Evolutionary conservation across 2,329 filamentous ascomycete species (phyloP).

Genomic region (Sporothrix luriei): DNA sequence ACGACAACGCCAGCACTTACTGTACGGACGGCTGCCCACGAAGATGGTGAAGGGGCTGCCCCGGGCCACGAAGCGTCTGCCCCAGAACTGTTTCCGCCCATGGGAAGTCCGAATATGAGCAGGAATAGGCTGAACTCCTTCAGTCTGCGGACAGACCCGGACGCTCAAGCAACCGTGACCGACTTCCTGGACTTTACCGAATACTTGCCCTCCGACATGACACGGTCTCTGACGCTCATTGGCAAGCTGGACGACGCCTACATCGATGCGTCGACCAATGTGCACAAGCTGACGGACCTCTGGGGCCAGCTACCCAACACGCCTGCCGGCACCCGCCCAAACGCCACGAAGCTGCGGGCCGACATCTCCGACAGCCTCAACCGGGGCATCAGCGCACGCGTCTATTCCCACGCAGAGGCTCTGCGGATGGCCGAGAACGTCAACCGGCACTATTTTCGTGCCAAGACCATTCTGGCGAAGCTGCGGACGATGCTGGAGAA

Average conservation of each 20-base stretch:
- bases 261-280: slow-evolving; percentile 55
- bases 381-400: slow-evolving; percentile 58
- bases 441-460: slow-evolving; percentile 62
- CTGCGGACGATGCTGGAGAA: slow-evolving; percentile 63
- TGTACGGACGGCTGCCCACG: not conserved
- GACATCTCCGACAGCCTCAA: slow-evolving; percentile 62
- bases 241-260: slow-evolving; percentile 65
- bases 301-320: slow-evolving; percentile 61
- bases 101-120: slow-evolving; percentile 36
- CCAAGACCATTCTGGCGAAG: slow-evolving; percentile 61
- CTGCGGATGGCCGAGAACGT: slow-evolving; percentile 66
- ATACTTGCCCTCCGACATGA: slow-evolving; percentile 68
- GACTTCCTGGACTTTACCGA: slow-evolving; percentile 72
- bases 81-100: not conserved
- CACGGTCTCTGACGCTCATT: slow-evolving; percentile 66
- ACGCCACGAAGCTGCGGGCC: slow-evolving; percentile 57
- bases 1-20: not conserved
- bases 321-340: slow-evolving; percentile 51
- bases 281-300: slow-evolving; percentile 59
- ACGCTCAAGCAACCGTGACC: slow-evolving; percentile 69
- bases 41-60: not conserved
- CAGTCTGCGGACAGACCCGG: slow-evolving; percentile 61
- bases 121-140: slow-evolving; percentile 50
- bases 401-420: slow-evolving; percentile 64
- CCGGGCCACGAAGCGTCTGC: not conserved